Conservation (phyloP, 352 stramenopile genomes). For the Thalassiosira hispida region DNA sequence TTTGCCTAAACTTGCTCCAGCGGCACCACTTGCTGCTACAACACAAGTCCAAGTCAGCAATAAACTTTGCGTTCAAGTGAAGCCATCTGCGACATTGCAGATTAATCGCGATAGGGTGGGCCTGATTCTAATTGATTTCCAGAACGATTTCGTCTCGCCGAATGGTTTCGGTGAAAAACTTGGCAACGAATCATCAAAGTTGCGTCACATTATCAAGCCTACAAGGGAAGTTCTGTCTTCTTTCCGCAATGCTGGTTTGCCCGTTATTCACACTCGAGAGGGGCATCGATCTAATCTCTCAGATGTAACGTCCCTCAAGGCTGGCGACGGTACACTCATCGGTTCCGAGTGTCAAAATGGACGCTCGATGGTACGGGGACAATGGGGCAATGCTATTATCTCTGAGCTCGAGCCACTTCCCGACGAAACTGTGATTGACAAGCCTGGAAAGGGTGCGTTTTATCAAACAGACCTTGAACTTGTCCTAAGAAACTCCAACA, state of each 20-base stretch:
- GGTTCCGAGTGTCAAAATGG: slow-evolving; percentile 53
- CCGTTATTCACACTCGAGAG: slow-evolving; percentile 79
- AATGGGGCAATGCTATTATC: slow-evolving; percentile 78
- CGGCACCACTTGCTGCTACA: background rate
- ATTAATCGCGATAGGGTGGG: slow-evolving; percentile 15
- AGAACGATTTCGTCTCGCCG: slow-evolving; percentile 76
- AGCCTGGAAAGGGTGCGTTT: slow-evolving; percentile 80
- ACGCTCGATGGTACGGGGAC: slow-evolving; percentile 69
- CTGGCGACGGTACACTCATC: slow-evolving; percentile 57
- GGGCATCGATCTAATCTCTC: slow-evolving; percentile 73
- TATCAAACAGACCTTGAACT: slow-evolving; percentile 75
- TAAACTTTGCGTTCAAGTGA: slow-evolving; percentile 1
- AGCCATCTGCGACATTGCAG: slow-evolving; percentile 2
- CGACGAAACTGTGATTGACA: slow-evolving; percentile 76
- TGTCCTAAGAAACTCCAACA: slow-evolving; percentile 58
- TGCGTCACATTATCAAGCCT: slow-evolving; percentile 66
- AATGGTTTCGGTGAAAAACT: slow-evolving; percentile 80
- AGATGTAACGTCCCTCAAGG: slow-evolving; percentile 53
- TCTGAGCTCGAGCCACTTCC: slow-evolving; percentile 57
- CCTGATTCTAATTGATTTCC: slow-evolving; percentile 68
- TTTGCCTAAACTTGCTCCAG: too few species aligned
- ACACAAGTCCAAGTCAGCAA: background rate
- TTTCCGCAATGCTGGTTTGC: slow-evolving; percentile 51
- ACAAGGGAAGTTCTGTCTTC: slow-evolving; percentile 61
- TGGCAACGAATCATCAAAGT: slow-evolving; percentile 77